Base-by-base conservation (phyloP, 2,329 filamentous ascomycete genomes). In the Paraphoma sp. region DNA sequence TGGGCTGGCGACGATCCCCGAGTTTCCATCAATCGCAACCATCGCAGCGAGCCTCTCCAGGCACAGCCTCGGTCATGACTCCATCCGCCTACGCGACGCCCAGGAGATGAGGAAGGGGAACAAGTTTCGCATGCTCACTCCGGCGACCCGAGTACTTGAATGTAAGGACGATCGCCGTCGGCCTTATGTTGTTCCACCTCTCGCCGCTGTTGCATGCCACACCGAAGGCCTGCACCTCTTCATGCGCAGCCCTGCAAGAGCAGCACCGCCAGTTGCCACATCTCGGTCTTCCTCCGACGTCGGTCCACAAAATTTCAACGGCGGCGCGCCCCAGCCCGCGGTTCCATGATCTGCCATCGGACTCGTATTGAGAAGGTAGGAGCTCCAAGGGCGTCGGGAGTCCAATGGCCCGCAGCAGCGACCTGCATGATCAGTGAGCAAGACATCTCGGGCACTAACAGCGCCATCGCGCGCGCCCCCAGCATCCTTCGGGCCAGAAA, bases 361-460 rank as follows among this genome's bases (percentile, higher is more conserved):
- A 54, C 51, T 65, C 59, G 57, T 57, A 57, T 66, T 65, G 47
- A 47, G 54, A 58, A 54, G 53, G 36, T 44, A 28, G 23, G 23
- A 23, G 23, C 23, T 23, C 23, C 23, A 23, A 40, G n/a, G 51
- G 28, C 38, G 23, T 41, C 16, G 45, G 36, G 12, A 31, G 45
- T 31, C 28, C 36, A 18, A 57, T 60, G 49, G 49, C 42, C 40
- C 49, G 58, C 54, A 16, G 45, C 51, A 56, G 51, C 40, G 51
- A 50, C 45, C 17, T 53, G 60, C 59, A 56, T 51, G 40, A 63
- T 51, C 50, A 57, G 55, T 57, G 60, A 53, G 56, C 45, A 54
- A 57, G 57, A 53, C 55, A 49, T 45, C 45, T 60, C 67, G 66
- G 67, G 67, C 68, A 65, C 70, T 72, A 72, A 63, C 54, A 64